phyloP scores from a whole-genome alignment of 768 basidiomycete genomes.

The Cystofilobasidium ferigula region DNA sequence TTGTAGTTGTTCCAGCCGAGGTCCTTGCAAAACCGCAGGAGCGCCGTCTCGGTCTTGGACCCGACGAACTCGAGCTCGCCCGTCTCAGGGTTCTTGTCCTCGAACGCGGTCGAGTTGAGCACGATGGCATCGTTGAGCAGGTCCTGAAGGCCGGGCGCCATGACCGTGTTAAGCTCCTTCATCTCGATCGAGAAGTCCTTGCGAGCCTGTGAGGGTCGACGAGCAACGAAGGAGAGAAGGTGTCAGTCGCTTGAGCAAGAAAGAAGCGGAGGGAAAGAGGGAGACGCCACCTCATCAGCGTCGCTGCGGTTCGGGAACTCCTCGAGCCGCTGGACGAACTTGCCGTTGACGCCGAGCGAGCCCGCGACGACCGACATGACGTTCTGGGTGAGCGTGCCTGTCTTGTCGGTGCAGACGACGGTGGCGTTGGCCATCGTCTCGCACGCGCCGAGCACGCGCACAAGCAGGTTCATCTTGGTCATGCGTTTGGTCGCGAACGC shows the following conservation, averaged over 20 bases:
- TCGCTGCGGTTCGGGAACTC: slow-evolving; percentile 63
- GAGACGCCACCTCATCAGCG: slow-evolving; percentile 46
- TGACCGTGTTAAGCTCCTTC: slow-evolving; percentile 51
- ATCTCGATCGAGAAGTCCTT: slow-evolving; percentile 81
- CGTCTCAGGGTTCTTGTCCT: slow-evolving; percentile 54
- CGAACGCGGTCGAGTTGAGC: slow-evolving; percentile 89
- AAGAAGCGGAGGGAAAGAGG: not conserved
- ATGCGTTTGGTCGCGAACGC: slow-evolving; percentile 98
- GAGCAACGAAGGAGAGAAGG: not conserved
- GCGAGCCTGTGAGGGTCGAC: slow-evolving; percentile 42
- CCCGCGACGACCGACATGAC: slow-evolving; percentile 93
- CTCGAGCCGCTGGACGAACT: slow-evolving; percentile 71
- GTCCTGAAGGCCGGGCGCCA: slow-evolving; percentile 51
- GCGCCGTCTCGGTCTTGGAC: slow-evolving; percentile 88
- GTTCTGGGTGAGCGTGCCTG: slow-evolving; percentile 84
- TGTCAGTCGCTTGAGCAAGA: slow-evolving; percentile 27
- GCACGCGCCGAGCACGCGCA: slow-evolving; percentile 89
- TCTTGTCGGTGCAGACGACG: slow-evolving; percentile 72
- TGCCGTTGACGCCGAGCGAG: slow-evolving; percentile 83
- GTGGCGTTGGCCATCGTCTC: slow-evolving; percentile 94
- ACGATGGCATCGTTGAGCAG: slow-evolving; percentile 78
- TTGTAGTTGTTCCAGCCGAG: slow-evolving; percentile 65
- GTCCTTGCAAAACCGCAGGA: slow-evolving; percentile 72
- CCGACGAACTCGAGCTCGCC: slow-evolving; percentile 60
- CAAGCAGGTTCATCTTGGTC: slow-evolving; percentile 87